These are phyloP conservation scores for Pleurostoma richardsiae DNA, from an alignment of 2,329 filamentous ascomycete species.

Conservation along the genomic window DNA sequence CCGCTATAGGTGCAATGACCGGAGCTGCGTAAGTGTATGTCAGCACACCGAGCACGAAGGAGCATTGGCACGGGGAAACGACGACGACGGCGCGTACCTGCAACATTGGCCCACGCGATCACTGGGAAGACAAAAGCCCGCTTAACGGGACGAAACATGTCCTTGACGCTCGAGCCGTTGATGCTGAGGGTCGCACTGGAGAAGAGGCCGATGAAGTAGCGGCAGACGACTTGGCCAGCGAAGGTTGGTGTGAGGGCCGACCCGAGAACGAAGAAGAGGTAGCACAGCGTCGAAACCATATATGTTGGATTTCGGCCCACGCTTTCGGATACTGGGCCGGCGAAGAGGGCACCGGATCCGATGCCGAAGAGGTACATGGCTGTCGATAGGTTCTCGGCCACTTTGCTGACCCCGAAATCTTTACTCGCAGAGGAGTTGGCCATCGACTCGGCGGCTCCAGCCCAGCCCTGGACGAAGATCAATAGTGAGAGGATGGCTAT, in stretches of 20 bases:
- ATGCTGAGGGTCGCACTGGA: slow-evolving; percentile 25
- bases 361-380: slow-evolving; percentile 42
- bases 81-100: slow-evolving; percentile 14
- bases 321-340: slow-evolving; percentile 42
- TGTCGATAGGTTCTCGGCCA: slow-evolving; percentile 36
- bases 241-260: slow-evolving; percentile 40
- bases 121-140: slow-evolving; percentile 43
- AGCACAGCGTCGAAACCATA: slow-evolving; percentile 35
- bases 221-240: slow-evolving; percentile 38
- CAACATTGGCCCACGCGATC: slow-evolving; percentile 38
- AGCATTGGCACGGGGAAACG: too few species aligned
- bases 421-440: slow-evolving; percentile 30
- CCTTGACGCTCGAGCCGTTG: slow-evolving; percentile 37
- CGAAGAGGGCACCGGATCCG: slow-evolving; percentile 39
- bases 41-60: neutral
- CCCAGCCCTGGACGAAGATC: slow-evolving; percentile 40
- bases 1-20: slow-evolving; percentile 34
- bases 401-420: slow-evolving; percentile 36
- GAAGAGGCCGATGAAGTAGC: slow-evolving; percentile 44
- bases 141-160: slow-evolving; percentile 41
- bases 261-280: slow-evolving; percentile 43
- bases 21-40: slow-evolving; percentile 23
- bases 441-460: slow-evolving; percentile 42
- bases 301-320: slow-evolving; percentile 44
- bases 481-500: slow-evolving; percentile 30